Percentiles rank a stretch among this genome's conserved stretches.
These are phyloP conservation scores for Cryphonectria japonica DNA, from an alignment of 2,329 filamentous ascomycete species.

Conservation along the genomic window DNA sequence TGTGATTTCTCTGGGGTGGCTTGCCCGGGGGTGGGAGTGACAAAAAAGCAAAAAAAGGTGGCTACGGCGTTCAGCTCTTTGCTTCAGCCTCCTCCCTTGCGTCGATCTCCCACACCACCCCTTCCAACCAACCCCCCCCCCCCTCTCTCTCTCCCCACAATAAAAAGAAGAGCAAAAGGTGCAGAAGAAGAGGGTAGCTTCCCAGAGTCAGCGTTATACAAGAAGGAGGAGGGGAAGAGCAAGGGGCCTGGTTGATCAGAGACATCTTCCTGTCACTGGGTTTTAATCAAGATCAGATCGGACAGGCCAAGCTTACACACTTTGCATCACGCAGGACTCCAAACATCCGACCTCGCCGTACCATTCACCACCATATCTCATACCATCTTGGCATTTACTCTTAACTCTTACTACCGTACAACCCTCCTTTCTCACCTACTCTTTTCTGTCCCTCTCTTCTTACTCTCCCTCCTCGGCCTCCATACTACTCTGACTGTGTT, in stretches of 20 bases:
- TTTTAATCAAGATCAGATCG: constrained; percentile 24
- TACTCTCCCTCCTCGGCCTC: too few species aligned
- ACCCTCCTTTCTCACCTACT: neutral
- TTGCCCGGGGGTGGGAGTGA: constrained; percentile 17
- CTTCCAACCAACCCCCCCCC: too few species aligned
- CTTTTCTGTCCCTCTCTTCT: neutral
- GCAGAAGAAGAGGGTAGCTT: neutral
- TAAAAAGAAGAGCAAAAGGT: neutral
- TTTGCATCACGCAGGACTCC: constrained; percentile 31
- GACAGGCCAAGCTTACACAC: constrained; percentile 25
- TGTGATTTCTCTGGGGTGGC: constrained; percentile 15
- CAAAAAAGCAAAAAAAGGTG: constrained; percentile 22
- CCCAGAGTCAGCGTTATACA: constrained; percentile 17
- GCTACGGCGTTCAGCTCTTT: constrained; percentile 23
- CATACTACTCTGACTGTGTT: too few species aligned
- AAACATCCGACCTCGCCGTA: neutral
- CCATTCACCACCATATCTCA: neutral
- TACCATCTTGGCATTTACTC: neutral
- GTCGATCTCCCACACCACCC: constrained; percentile 13
- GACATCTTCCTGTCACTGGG: constrained; percentile 23
- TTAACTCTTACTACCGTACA: neutral
- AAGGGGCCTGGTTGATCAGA: constrained; percentile 21
- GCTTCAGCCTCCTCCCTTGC: constrained; percentile 23
- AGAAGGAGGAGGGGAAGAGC: constrained; percentile 20
- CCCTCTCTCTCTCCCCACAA: neutral